Percentiles rank a stretch among this genome's conserved stretches.
These are phyloP conservation scores for Camellia lanceoleosa DNA, from an alignment of 148 eudicot genomes.

Conservation along the genomic window DNA sequence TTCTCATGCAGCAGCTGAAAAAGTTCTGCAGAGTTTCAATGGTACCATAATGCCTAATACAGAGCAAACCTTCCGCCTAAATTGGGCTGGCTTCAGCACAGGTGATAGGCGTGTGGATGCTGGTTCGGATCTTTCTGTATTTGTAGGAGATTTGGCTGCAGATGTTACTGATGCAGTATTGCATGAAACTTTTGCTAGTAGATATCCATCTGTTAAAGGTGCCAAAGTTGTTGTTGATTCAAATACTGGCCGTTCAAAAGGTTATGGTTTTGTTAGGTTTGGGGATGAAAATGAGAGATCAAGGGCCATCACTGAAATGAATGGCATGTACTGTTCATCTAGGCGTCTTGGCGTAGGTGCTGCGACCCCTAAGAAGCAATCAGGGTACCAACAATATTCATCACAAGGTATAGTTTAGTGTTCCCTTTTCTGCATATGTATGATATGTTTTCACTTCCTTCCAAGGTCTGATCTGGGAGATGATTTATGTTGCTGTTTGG, in stretches of 20 bases:
- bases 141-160: conserved; percentile 61
- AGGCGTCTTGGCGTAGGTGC: conserved; percentile 57
- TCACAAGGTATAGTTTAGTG: conserved; percentile 44
- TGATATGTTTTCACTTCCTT: not conserved
- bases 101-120: conserved; percentile 44
- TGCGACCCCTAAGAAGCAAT: conserved; percentile 56
- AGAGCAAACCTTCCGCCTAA: conserved; percentile 50
- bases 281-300: conserved; percentile 63
- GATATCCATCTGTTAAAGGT: conserved; percentile 55
- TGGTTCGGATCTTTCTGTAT: conserved; percentile 48
- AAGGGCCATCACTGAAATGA: conserved; percentile 59
- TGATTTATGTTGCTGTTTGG: not conserved
- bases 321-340: conserved; percentile 49
- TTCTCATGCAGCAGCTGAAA: conserved; percentile 53
- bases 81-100: conserved; percentile 56
- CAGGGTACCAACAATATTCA: conserved; percentile 41
- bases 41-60: conserved; percentile 51
- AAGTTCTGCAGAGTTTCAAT: conserved; percentile 45
- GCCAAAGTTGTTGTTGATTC: conserved; percentile 61
- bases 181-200: conserved; percentile 42
- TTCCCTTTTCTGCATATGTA: not conserved
- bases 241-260: conserved; percentile 52
- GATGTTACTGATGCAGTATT: conserved; percentile 54
- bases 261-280: conserved; percentile 66
- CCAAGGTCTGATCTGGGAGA: not conserved